phyloP scores from a whole-genome alignment of 2,329 filamentous ascomycete genomes.

The Ophiocordyceps camponoti-rufipedis region DNA sequence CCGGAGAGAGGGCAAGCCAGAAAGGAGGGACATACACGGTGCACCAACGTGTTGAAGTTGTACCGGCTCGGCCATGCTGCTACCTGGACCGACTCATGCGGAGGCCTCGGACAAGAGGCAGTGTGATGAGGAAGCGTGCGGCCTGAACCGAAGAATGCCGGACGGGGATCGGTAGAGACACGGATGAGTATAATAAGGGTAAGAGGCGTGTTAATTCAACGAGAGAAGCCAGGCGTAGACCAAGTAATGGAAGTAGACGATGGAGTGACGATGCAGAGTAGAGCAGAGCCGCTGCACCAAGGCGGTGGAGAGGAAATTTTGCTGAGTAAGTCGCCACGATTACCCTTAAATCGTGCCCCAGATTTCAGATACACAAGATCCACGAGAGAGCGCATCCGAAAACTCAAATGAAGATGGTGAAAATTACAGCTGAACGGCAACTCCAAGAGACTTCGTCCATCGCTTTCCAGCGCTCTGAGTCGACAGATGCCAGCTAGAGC shows the following conservation, averaged over 20 bases:
- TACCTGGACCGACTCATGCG: conserved; percentile 8
- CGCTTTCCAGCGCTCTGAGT: too few relatives aligned
- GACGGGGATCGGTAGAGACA: too few relatives aligned
- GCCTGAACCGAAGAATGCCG: too few relatives aligned
- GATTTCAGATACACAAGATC: conserved; percentile 21
- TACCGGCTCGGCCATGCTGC: conserved; percentile 23
- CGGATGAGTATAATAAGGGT: too few relatives aligned
- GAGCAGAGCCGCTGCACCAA: not conserved
- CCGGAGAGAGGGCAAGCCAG: not conserved
- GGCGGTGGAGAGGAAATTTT: conserved; percentile 17
- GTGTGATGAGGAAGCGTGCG: too few relatives aligned
- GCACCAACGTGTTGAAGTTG: conserved; percentile 16
- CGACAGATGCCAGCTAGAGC: too few relatives aligned
- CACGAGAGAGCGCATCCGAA: conserved; percentile 7
- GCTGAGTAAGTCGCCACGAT: conserved; percentile 17
- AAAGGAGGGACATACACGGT: conserved; percentile 5
- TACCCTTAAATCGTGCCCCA: conserved; percentile 23
- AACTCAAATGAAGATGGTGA: conserved; percentile 2
- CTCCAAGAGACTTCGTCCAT: too few relatives aligned
- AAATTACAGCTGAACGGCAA: not conserved
- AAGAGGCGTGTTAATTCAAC: too few relatives aligned
- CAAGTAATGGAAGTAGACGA: not conserved
- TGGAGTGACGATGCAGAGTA: not conserved
- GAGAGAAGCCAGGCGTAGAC: not conserved
- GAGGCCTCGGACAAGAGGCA: conserved; percentile 4